Evolutionary conservation across 805 yeast genomes (phyloP), one percentile per base, ranked within the genome.

Genomic region (Saccharomyces jurei): DNA sequence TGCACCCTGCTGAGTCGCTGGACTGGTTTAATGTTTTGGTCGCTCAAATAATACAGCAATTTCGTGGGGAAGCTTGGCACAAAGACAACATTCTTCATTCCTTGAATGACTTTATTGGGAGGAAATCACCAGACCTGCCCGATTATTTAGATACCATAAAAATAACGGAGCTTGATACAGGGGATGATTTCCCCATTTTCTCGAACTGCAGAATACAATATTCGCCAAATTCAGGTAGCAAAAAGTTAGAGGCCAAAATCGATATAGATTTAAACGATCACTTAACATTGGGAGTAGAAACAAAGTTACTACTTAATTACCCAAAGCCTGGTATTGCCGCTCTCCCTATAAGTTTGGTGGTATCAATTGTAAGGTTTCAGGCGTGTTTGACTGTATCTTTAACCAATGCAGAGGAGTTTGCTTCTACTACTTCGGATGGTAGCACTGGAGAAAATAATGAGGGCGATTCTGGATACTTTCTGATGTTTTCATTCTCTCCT

Each of bases 21-120:
- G 99, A 94, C 68, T 94, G 99, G 99, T 89, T 94, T 69, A 94
- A 92, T 60, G 97, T 94, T 1, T 75, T 94, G 41, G 79, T 94
- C 21, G 99, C 97, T 0, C 97, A 94, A 68, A 84, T 90, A 6
- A 83, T 94, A 27, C 81, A 88, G 31, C 96, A 91, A 59, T 78
- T 90, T 57, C 79, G 99, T 54, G 79, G 84, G n/a, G 98, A 94
- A 66, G 98, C 98, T 0, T 72, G 89, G 54, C 76, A 80, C 46
- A 83, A 90, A 50, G 94, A 94, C 67, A 90, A 89, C 66, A 86
- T 94, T 27, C 83, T 91, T 57, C 85, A 87, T 59, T 83, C 90
- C 1, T 74, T 94, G 50, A 84, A 88, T 63, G 82, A 79, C 51
- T 81, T 88, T 51, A 74, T 92, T 48, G 71, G 71, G 10, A 68